Evolutionary conservation across 176 grass and related monocot species (phyloP), one percentile per base, ranked within the genome.

Genomic region (Oryza officinalis): DNA sequence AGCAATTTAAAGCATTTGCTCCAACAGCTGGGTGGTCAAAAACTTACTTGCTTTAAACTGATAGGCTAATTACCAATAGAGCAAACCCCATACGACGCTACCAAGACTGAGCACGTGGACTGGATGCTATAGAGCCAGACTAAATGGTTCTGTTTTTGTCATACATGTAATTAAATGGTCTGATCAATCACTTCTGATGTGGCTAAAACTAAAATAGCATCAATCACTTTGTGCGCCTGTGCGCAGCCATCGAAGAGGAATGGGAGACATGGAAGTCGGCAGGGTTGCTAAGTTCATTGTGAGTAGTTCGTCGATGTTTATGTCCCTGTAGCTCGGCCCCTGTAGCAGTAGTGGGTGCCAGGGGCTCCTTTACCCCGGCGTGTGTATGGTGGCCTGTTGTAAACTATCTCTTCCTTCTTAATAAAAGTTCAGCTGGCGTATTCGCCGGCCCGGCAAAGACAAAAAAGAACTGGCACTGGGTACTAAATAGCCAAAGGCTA

Each of bases 1-100:
- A 63, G 1, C 8, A 43, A 45, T 69, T 80, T 27, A 84, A 75
- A 84, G 71, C 14, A 44, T 59, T 25, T 81, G 32, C 3, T 54
- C 15, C 27, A 61, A 13, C 43, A n/a, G 12, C 18, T 20, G n/a
- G 47, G 27, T 45, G 5, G 40, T 37, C 30, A 49, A 43, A 69
- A 30, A 15, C 37, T 61, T 22, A 31, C 33, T 47, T 22, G 37
- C 32, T 75, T 83, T 44, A 45, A 67, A 23, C 37, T 47, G 0
- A 25, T 50, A 10, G 7, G 38, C 32, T 27, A 46, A 77, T 77
- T 61, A 69, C 28, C 37, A 47, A 67, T 33, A 35, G 35, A 75
- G 71, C 40, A 60, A 72, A 46, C 68, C 66, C 43, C 32, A 43
- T 26, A 50, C 5, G 13, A 87, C 15, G 22, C 10, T 8, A 38